Evolutionary conservation across 805 yeast species (phyloP).

Genomic region (Scheffersomyces coipomensis): DNA sequence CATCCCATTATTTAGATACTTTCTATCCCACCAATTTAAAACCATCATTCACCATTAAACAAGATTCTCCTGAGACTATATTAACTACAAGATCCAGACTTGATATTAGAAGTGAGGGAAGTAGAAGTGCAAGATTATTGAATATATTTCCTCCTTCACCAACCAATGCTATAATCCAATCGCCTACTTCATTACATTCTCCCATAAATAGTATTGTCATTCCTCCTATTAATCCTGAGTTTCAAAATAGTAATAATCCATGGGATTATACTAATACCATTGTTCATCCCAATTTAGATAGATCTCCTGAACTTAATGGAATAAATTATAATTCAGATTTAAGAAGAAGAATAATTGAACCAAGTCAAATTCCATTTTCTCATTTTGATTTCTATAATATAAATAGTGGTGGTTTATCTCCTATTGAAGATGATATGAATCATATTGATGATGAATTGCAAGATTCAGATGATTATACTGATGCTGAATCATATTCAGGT

Average conservation of each 20-base stretch:
- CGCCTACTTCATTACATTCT: constrained; percentile 1
- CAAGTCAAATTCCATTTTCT: constrained; percentile 2
- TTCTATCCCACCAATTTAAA: constrained; percentile 2
- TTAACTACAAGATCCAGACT: not conserved
- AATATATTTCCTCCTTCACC: not conserved
- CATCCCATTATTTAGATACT: constrained; percentile 1
- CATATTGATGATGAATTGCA: not conserved
- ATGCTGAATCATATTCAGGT: not conserved
- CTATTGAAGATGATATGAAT: constrained; percentile 1
- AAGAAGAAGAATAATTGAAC: not conserved
- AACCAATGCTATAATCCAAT: not conserved
- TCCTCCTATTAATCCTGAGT: constrained; percentile 6
- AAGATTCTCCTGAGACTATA: constrained; percentile 1
- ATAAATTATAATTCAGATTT: not conserved
- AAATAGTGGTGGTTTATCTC: constrained; percentile 5
- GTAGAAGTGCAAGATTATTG: constrained; percentile 2
- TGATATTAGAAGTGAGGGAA: not conserved
- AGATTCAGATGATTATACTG: constrained; percentile 5
- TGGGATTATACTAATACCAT: constrained; percentile 2
- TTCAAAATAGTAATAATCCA: constrained; percentile 1
- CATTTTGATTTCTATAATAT: constrained; percentile 8
- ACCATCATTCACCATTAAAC: constrained; percentile 2
- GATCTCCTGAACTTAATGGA: not conserved
- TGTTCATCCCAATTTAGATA: constrained; percentile 6
- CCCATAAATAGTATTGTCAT: constrained; percentile 6